These are phyloP conservation scores for Camellia oleifera DNA, from an alignment of 179 eudicot species.

Conservation along the genomic window DNA sequence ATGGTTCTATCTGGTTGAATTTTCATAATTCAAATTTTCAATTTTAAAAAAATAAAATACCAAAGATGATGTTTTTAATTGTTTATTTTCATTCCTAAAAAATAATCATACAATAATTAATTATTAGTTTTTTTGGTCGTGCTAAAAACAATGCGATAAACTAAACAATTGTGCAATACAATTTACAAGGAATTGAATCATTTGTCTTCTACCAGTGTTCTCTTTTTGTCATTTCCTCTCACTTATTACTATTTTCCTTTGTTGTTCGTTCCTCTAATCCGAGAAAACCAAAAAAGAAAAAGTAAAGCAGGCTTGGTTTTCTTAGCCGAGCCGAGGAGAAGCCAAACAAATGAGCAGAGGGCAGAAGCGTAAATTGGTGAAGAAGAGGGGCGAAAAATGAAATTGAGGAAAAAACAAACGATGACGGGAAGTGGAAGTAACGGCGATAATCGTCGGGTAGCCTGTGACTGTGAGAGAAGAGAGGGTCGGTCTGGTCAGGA, in stretches of 20 bases:
- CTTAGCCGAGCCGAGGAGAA: constrained; percentile 6
- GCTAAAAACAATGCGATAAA: too few species aligned
- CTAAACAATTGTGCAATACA: too few species aligned
- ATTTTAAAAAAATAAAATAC: too few species aligned
- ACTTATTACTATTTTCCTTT: background rate
- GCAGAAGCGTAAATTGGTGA: background rate
- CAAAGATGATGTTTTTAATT: too few species aligned
- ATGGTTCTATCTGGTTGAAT: too few species aligned
- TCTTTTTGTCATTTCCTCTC: background rate
- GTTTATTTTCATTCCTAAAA: too few species aligned
- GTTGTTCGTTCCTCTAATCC: background rate
- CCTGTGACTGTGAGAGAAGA: background rate
- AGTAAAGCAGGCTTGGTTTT: background rate
- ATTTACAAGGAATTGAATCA: background rate
- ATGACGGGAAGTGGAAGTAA: background rate
- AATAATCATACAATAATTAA: too few species aligned
- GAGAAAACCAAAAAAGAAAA: background rate
- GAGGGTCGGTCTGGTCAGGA: too few species aligned
- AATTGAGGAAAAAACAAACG: background rate
- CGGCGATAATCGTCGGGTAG: constrained; percentile 7
- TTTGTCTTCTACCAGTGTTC: background rate
- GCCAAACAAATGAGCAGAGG: background rate
- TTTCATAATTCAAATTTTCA: too few species aligned
- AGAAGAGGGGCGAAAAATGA: constrained; percentile 5
- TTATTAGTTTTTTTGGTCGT: too few species aligned